Evolutionary conservation across 139 green algal genomes (phyloP).

Genomic region (Cymbomonas tetramitiformis): DNA sequence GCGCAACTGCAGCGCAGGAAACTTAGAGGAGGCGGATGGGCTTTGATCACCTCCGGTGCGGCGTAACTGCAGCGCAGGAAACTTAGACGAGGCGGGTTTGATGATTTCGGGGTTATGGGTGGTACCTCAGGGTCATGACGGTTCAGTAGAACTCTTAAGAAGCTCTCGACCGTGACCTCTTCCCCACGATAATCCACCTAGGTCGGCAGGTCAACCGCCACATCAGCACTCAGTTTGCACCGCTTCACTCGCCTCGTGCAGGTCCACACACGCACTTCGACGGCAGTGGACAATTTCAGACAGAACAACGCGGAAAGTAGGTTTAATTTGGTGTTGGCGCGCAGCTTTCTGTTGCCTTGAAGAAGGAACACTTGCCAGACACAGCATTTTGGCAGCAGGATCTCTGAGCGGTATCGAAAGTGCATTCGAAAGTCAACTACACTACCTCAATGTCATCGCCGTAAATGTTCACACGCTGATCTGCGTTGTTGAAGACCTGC

Average conservation of each 20-base stretch:
- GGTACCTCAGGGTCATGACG: slow-evolving; percentile 1
- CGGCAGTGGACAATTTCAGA: too few species aligned
- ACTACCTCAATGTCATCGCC: slow-evolving; percentile 53
- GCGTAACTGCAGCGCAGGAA: too few species aligned
- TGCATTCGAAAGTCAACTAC: neutral
- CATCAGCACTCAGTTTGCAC: neutral
- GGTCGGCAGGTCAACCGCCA: too few species aligned
- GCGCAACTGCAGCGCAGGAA: neutral
- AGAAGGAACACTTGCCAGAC: too few species aligned
- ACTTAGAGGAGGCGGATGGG: neutral
- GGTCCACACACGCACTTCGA: too few species aligned
- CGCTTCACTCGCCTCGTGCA: neutral
- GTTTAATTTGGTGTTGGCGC: too few species aligned
- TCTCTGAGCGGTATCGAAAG: neutral
- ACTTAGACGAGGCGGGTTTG: too few species aligned
- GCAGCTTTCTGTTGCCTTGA: too few species aligned
- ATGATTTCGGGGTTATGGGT: too few species aligned
- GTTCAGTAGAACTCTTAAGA: slow-evolving; percentile 71
- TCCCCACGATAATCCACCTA: slow-evolving; percentile 82
- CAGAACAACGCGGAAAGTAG: too few species aligned
- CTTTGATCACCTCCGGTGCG: neutral
- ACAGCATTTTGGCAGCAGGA: too few species aligned
- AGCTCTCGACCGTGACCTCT: slow-evolving; percentile 72
- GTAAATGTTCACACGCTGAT: slow-evolving; percentile 58
- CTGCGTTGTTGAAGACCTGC: slow-evolving; percentile 49